phyloP scores from a whole-genome alignment of 148 eudicot species.

The Bassia scoparia region DNA sequence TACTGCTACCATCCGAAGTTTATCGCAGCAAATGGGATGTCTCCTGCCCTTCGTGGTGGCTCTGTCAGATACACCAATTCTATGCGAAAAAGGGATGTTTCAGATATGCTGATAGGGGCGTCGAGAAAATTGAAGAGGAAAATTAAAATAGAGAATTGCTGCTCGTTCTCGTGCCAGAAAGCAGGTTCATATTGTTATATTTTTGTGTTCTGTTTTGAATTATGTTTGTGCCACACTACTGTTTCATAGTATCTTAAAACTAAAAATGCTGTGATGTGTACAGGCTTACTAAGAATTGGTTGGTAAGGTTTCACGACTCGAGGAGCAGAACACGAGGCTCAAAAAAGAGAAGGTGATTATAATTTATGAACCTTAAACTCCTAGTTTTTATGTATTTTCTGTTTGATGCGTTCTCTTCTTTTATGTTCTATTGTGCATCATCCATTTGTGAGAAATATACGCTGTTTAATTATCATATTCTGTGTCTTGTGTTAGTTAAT shows the following conservation, averaged over 20 bases:
- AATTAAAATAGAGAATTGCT: conserved; percentile 80
- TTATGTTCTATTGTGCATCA: too few species aligned
- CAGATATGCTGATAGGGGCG: conserved; percentile 38
- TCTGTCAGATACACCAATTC: conserved; percentile 42
- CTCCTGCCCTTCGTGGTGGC: conserved; percentile 45
- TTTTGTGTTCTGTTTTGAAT: conserved; percentile 4
- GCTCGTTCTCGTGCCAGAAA: conserved; percentile 89
- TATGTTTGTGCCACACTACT: neutral
- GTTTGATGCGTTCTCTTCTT: neutral
- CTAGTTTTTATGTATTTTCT: neutral
- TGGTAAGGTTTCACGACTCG: conserved; percentile 64
- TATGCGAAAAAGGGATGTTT: conserved; percentile 33
- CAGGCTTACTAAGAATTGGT: conserved; percentile 85
- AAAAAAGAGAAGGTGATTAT: conserved; percentile 66
- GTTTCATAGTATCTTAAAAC: neutral
- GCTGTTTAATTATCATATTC: too few species aligned
- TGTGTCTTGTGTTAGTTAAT: neutral
- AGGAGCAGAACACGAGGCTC: conserved; percentile 65
- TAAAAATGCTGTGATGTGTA: conserved; percentile 13
- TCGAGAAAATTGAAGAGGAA: conserved; percentile 71
- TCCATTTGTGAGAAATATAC: too few species aligned
- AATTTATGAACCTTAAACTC: neutral
- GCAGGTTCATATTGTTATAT: conserved; percentile 39
- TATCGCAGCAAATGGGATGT: conserved; percentile 36
- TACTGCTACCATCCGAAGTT: conserved; percentile 33